A percentile compares a stretch with the other conserved stretches of the same genome.
These are phyloP conservation scores for Dissophora globulifera DNA, from an alignment of 192 early-diverging fungal species.

Conservation along the genomic window DNA sequence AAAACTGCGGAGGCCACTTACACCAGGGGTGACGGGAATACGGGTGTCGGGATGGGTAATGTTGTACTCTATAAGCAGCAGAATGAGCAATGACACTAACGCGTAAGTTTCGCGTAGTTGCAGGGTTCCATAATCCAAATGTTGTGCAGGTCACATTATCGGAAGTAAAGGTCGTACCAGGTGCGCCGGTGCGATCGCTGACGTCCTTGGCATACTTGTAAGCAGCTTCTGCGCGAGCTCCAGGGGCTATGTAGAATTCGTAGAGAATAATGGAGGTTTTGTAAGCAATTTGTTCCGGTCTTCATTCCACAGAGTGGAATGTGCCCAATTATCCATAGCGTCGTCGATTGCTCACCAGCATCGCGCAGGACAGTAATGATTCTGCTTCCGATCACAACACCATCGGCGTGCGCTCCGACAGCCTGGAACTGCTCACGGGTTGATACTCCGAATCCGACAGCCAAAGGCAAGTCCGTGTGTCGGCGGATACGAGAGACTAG, in stretches of 20 bases:
- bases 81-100: no score
- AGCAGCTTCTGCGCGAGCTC: constrained; percentile 54
- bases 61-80: constrained; percentile 10
- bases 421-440: constrained; percentile 87
- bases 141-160: no score
- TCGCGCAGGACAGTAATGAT: constrained; percentile 86
- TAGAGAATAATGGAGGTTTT: not conserved
- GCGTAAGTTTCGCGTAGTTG: no score
- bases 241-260: constrained; percentile 26
- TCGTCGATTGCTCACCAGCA: constrained; percentile 47
- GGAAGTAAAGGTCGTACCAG: no score
- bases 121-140: no score
- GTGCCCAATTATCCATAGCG: no score
- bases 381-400: constrained; percentile 95
- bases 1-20: no score
- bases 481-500: constrained; percentile 83
- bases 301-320: no score
- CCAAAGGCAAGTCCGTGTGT: constrained; percentile 84
- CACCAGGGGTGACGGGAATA: constrained; percentile 35
- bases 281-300: no score
- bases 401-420: constrained; percentile 90
- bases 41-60: constrained; percentile 34
- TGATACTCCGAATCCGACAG: constrained; percentile 97
- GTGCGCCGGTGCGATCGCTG: constrained; percentile 44
- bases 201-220: constrained; percentile 63